Base-by-base conservation (phyloP, 2,329 filamentous ascomycete species). In the Aspergillus neotritici region DNA sequence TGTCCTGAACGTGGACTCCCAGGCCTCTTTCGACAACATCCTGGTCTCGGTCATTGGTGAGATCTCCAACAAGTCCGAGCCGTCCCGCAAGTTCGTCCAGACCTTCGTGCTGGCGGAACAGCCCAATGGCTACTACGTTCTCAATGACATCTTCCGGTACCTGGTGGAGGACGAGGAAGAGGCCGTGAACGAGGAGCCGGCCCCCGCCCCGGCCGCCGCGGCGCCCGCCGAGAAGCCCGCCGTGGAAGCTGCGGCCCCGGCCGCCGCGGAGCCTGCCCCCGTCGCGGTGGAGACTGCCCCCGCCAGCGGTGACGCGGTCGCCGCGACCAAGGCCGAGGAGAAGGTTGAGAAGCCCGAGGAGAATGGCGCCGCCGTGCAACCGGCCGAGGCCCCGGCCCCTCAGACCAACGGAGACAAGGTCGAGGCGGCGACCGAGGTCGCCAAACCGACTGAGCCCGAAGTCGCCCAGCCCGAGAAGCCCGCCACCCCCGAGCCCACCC, bases 41-140 rank as follows among this genome's bases (percentile, higher is more conserved):
- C 83, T 98, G 58, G 94, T 98, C 61, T 90, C 95, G 69, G 93
- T 97, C 59, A 96, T 98, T 63, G 93, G 93, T 53, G 91, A 97
- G 72, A 94, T 93, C 60, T 95, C 90, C 60, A 96, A 94, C 80
- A 94, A 94, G 70, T 82, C 81, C 37, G 83, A 84, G 52, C 87
- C 93, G 46, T 87, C 91, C 61, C 90, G 87, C 75, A 96, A 96
- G 69, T 98, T 98, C 63, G 86, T 90, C 32, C 93, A 98, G 77
- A 97, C 91, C 40, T 98, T 98, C 58, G 87, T 98, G 50, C 86
- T 98, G 50, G 93, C 93, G 37, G 83, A 91, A 68, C 93, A 98
- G 73, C 88, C 88, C 38, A 94, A 91, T 44, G 93, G 93, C 52
- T 98, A 97, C 76, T 98, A 94, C 59, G 91, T 98, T 29, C 80